Evolutionary conservation across 2,329 filamentous ascomycete genomes (phyloP), one percentile per base, ranked within the genome.

Genomic region (Pseudocercospora fuligena): DNA sequence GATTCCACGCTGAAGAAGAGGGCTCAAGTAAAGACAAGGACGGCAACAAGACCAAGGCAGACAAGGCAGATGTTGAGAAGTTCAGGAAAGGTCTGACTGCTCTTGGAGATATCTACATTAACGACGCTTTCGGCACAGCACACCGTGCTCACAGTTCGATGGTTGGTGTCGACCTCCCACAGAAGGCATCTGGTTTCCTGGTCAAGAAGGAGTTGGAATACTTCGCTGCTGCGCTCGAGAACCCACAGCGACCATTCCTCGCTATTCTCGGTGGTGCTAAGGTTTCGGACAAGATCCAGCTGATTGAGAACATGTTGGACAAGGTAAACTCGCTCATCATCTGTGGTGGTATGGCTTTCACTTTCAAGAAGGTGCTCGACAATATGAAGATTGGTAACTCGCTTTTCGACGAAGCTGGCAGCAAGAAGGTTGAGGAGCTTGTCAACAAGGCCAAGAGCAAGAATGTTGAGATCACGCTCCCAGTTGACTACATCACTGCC

Each of bases 121-220:
- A 99, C 83, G 95, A 99, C 78, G 95, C 96, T 70, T 99, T 99
- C 80, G 95, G 95, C 82, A 99, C 95, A 69, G 95, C 95, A 68
- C 95, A 99, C 87, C 93, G 95, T 81, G 95, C 92, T 58, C 95
- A 99, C 89, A 97, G 93, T 82, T 98, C 94, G 81, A 99, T 99
- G 95, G 95, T 99, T 76, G 95, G 95, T 77, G 88, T 97, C 71
- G 89, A 97, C 73, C 90, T 99, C 58, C 94, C 94, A 74, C 93
- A 98, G 82, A 97, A 97, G 87, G 95, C 95, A 9, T 92, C 94
- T 65, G 95, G 95, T 70, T 99, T 97, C 90, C 89, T 99, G 78
- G 93, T 99, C 87, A 99, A 99, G 91, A 99, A 98, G 87, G 95
- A 99, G 84, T 91, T 99, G 70, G 95, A 99, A 80, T 99, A 99